phyloP scores from a whole-genome alignment of 1,284 basidiomycete genomes.

The Malassezia psittaci region DNA sequence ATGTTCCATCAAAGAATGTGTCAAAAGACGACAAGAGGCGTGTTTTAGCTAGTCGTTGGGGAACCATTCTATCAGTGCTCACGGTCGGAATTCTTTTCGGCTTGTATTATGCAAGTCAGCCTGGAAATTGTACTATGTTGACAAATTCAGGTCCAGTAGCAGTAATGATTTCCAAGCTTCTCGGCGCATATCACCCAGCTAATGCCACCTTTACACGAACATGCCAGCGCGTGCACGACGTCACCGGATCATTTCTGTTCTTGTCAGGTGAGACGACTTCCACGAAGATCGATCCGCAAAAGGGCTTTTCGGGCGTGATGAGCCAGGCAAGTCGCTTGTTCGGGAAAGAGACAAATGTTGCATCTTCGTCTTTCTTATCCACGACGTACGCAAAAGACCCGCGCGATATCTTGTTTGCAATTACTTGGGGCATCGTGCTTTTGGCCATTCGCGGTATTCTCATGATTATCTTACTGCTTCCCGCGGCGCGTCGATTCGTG shows the following conservation, averaged over 20 bases:
- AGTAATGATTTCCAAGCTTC: neutral
- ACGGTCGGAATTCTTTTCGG: neutral
- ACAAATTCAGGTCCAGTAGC: neutral
- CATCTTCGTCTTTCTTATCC: neutral
- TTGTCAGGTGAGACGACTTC: neutral
- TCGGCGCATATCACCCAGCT: neutral
- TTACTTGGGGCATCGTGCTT: conserved; percentile 33
- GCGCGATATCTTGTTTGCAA: conserved; percentile 32
- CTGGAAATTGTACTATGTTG: neutral
- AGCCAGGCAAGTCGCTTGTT: neutral
- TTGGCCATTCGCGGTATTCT: conserved; percentile 27
- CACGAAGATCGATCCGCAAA: neutral
- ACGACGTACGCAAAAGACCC: conserved; percentile 22
- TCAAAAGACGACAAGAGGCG: neutral
- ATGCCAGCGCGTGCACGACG: conserved; percentile 1
- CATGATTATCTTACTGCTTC: conserved; percentile 32
- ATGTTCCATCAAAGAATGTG: neutral
- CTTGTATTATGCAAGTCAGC: neutral
- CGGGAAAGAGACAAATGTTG: neutral
- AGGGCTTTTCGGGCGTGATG: neutral
- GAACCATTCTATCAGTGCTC: neutral
- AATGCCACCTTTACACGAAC: neutral
- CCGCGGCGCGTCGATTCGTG: conserved; percentile 24
- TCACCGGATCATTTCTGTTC: conserved; percentile 11
- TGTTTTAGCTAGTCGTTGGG: neutral